Evolutionary conservation across 768 basidiomycete species (phyloP).

Genomic region (Dentipellis sp.): DNA sequence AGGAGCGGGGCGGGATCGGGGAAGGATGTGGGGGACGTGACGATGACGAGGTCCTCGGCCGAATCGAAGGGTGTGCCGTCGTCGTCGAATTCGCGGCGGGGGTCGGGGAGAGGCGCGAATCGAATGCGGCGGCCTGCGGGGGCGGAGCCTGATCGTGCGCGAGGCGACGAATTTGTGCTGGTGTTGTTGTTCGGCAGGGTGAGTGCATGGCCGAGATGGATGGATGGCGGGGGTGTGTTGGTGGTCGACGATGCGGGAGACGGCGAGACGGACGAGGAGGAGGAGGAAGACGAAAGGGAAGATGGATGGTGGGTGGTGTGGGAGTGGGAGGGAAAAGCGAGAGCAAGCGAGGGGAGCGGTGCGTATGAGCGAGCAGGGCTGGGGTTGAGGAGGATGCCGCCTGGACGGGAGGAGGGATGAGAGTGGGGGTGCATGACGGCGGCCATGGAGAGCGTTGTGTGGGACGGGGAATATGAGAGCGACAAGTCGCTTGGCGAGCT

Average conservation of each 20-base stretch:
- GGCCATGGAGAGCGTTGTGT: background rate
- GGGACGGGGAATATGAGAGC: background rate
- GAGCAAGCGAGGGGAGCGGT: background rate
- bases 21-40: background rate
- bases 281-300: background rate
- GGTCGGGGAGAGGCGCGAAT: background rate
- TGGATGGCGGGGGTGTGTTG: constrained; percentile 9
- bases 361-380: background rate
- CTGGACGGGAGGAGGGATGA: background rate
- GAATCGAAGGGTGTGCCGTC: background rate
- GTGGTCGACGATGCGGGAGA: background rate
- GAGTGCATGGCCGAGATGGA: constrained; percentile 33
- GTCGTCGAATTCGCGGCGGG: background rate
- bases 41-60: background rate
- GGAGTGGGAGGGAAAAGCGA: background rate
- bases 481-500: background rate
- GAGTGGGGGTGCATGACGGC: background rate
- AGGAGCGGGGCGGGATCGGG: background rate
- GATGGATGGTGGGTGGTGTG: background rate
- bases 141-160: background rate
- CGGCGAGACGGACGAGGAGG: background rate
- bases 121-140: background rate
- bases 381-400: background rate
- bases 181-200: constrained; percentile 12
- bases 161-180: constrained; percentile 11